A percentile compares a stretch with the other conserved stretches of the same genome.
phyloP scores from a whole-genome alignment of 768 basidiomycete species.

The Agaricus blazei region DNA sequence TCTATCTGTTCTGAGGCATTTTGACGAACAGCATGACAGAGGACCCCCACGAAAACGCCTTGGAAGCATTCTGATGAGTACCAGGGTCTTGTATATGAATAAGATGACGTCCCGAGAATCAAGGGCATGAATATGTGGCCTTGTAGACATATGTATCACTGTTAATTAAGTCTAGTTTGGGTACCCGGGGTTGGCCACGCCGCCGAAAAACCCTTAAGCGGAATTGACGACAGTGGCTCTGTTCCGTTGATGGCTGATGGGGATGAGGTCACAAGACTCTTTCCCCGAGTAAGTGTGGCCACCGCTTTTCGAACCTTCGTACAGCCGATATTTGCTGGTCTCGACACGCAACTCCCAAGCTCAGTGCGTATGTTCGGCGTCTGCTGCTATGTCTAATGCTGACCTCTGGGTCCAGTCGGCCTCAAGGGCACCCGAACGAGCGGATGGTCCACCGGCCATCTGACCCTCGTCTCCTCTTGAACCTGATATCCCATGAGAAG shows the following conservation, averaged over 20 bases:
- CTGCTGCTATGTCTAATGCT: background rate
- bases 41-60: background rate
- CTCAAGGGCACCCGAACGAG: background rate
- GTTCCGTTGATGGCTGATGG: too few relatives aligned
- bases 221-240: too few relatives aligned
- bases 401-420: background rate
- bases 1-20: background rate
- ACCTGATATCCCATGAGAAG: slow-evolving; percentile 66
- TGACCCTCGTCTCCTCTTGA: slow-evolving; percentile 67
- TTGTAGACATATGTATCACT: too few relatives aligned
- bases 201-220: too few relatives aligned
- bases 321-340: too few relatives aligned
- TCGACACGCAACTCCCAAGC: background rate
- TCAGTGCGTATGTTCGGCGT: background rate
- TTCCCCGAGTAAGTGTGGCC: background rate
- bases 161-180: too few relatives aligned
- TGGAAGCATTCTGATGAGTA: background rate
- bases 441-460: slow-evolving; percentile 68
- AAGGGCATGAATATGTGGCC: too few relatives aligned
- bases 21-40: background rate
- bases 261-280: background rate
- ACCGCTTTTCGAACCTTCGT: too few relatives aligned
- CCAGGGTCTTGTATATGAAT: background rate
- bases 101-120: background rate
- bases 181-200: too few relatives aligned